Conservation (phyloP, 352 stramenopile species). For the Globisporangium cystogenes region DNA sequence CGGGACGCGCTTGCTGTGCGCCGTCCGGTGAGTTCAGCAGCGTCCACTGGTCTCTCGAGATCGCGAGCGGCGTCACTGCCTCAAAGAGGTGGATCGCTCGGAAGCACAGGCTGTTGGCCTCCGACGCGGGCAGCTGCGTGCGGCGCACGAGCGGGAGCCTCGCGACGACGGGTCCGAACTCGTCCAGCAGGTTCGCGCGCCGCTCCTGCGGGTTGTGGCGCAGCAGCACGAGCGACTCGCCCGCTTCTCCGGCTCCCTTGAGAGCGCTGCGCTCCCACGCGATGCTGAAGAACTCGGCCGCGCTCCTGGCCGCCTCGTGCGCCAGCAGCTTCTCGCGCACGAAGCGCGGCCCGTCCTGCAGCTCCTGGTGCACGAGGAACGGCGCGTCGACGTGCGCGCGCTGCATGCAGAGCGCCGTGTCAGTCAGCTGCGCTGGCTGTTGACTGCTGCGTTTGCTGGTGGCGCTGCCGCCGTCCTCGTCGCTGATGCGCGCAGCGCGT, state of each 20-base stretch:
- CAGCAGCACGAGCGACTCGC: background rate
- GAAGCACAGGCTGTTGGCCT: background rate
- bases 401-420: background rate
- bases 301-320: background rate
- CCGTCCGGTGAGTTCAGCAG: background rate
- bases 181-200: background rate
- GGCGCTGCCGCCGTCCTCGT: background rate
- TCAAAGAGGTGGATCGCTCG: background rate
- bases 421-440: background rate
- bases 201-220: background rate
- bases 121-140: background rate
- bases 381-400: background rate
- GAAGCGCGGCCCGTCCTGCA: background rate
- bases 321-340: background rate
- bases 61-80: background rate
- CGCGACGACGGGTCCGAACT: background rate
- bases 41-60: background rate
- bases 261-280: background rate
- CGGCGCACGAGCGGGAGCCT: background rate
- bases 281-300: background rate
- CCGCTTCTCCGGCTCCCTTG: no score
- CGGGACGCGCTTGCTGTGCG: background rate
- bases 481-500: background rate
- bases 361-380: constrained; percentile 1
- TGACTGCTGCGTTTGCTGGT: no score